These are phyloP conservation scores for Acacia pycnantha DNA, from an alignment of 331 rosid genomes.

Conservation along the genomic window DNA sequence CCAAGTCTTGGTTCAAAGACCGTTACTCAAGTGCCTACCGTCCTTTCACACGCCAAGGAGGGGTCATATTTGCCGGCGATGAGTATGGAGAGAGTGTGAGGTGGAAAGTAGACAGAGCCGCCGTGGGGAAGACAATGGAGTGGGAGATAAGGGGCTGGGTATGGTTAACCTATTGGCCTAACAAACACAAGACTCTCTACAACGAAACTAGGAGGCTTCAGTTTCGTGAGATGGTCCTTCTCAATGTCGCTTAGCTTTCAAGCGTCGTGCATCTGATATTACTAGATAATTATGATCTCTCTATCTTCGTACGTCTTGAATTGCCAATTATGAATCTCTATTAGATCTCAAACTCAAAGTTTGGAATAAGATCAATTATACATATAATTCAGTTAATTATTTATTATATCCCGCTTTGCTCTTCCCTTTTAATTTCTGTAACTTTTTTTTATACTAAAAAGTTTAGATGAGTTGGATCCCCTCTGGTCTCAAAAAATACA, in stretches of 20 bases:
- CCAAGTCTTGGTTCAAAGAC: slow-evolving; percentile 79
- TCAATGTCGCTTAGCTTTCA: slow-evolving; percentile 46
- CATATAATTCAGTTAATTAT: too few relatives aligned
- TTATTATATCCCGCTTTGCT: too few relatives aligned
- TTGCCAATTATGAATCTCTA: background rate
- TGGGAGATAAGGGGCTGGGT: slow-evolving; percentile 91
- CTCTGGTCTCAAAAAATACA: too few relatives aligned
- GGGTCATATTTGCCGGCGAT: slow-evolving; percentile 85
- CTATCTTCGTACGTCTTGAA: background rate
- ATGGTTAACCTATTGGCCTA: slow-evolving; percentile 95
- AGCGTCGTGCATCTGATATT: background rate
- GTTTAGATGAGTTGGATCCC: too few relatives aligned
- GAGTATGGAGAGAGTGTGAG: slow-evolving; percentile 70
- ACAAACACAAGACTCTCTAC: slow-evolving; percentile 59
- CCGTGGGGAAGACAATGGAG: slow-evolving; percentile 68
- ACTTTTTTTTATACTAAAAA: too few relatives aligned
- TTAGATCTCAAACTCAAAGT: background rate
- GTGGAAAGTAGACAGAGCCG: slow-evolving; percentile 76
- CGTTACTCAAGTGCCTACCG: slow-evolving; percentile 71
- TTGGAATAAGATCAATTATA: too few relatives aligned
- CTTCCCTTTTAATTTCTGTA: too few relatives aligned
- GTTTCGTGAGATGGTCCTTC: slow-evolving; percentile 62
- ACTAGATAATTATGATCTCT: background rate
- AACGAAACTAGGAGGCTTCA: slow-evolving; percentile 81
- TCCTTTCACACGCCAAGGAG: slow-evolving; percentile 89